Evolutionary conservation across 139 green algal genomes (phyloP).

Genomic region (Picochlorum sp.): DNA sequence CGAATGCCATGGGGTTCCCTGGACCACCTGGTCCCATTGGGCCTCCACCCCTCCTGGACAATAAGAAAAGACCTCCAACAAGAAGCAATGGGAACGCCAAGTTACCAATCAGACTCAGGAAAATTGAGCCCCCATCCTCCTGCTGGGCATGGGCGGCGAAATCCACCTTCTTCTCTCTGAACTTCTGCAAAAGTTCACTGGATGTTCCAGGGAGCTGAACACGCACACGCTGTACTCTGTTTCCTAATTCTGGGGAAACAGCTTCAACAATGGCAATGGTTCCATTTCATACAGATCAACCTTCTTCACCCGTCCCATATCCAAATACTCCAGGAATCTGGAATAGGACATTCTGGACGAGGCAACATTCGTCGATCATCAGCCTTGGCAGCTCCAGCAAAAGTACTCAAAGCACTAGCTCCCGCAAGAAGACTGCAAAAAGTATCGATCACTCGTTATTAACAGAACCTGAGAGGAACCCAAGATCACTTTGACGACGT

Average conservation of each 20-base stretch:
- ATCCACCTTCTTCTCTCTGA: conserved; percentile 98
- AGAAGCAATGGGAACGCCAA: conserved; percentile 98
- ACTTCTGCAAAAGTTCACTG: conserved; percentile 89
- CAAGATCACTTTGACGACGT: no score
- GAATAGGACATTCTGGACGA: conserved; percentile 99
- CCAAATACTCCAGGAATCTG: conserved; percentile 98
- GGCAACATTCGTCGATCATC: conserved; percentile 65
- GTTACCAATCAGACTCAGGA: conserved; percentile 93
- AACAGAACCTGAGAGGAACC: no score
- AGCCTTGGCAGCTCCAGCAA: conserved; percentile 20
- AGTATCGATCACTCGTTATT: neutral
- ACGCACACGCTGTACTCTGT: conserved; percentile 96
- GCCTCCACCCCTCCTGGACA: conserved; percentile 68
- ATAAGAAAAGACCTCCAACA: conserved; percentile 97
- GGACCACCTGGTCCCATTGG: conserved; percentile 73
- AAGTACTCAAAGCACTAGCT: conserved; percentile 12
- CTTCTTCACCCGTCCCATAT: conserved; percentile 99
- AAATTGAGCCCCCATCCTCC: conserved; percentile 89
- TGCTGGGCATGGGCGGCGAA: conserved; percentile 93
- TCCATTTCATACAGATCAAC: conserved; percentile 99
- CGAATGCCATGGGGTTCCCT: conserved; percentile 93
- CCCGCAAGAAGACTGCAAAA: conserved; percentile 28
- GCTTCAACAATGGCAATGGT: conserved; percentile 99
- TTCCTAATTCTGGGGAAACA: conserved; percentile 97
- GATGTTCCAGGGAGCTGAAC: conserved; percentile 94